Conservation (phyloP, 345 rosid species). For the Salix viminalis region DNA sequence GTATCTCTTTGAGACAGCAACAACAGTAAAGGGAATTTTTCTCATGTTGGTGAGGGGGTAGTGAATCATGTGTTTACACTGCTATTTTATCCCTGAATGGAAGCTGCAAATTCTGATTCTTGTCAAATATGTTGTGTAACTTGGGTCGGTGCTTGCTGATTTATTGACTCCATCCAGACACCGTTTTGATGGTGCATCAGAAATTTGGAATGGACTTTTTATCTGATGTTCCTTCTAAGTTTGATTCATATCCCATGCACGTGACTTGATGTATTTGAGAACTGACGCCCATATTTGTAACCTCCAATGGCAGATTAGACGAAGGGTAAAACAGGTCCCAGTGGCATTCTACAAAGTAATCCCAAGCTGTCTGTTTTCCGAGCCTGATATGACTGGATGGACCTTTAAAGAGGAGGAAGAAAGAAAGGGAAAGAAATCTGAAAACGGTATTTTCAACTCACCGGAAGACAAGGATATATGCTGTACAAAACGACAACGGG, state of each 20-base stretch:
- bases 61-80: neutral
- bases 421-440: constrained; percentile 9
- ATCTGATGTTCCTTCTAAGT: too few species aligned
- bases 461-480: constrained; percentile 11
- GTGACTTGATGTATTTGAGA: too few species aligned
- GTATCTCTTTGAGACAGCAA: too few species aligned
- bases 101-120: neutral
- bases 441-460: neutral
- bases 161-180: neutral
- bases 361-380: constrained; percentile 64
- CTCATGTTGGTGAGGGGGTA: neutral
- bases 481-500: constrained; percentile 36
- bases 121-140: neutral
- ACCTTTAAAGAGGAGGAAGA: constrained; percentile 40
- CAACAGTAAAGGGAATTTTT: neutral
- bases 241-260: neutral
- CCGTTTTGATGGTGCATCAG: too few species aligned
- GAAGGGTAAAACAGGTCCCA: constrained; percentile 91
- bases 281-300: neutral
- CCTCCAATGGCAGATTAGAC: constrained; percentile 49
- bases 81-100: neutral
- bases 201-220: too few species aligned
- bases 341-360: constrained; percentile 63
- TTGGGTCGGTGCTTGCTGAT: neutral
- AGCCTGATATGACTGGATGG: constrained; percentile 80